These are phyloP conservation scores for Salix suchowensis DNA, from an alignment of 345 rosid species.

Conservation along the genomic window DNA sequence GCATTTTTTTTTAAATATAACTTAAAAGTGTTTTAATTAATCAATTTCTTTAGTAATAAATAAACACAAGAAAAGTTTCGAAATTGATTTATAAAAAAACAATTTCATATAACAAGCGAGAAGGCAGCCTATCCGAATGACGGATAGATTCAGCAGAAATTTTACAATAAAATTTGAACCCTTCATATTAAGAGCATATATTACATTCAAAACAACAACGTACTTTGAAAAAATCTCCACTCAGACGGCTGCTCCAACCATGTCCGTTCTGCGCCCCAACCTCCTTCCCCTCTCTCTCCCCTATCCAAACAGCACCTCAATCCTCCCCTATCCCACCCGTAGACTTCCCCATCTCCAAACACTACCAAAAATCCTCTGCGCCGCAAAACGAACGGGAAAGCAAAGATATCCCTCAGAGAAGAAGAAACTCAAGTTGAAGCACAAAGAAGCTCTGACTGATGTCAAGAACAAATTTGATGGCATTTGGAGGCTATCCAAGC, in stretches of 20 bases:
- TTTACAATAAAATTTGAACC: no score
- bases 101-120: no score
- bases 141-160: no score
- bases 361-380: constrained; percentile 32
- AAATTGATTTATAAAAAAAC: no score
- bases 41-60: no score
- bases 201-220: no score
- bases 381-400: constrained; percentile 71
- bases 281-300: constrained; percentile 17
- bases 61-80: no score
- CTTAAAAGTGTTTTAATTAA: no score
- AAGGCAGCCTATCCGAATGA: no score
- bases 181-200: no score
- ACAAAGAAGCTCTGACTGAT: constrained; percentile 40
- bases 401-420: constrained; percentile 93
- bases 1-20: no score
- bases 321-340: constrained; percentile 13
- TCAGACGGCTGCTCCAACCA: not conserved
- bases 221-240: no score
- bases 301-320: constrained; percentile 1
- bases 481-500: constrained; percentile 80
- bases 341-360: constrained; percentile 25
- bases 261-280: constrained; percentile 31
- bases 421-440: constrained; percentile 65
- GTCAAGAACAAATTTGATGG: constrained; percentile 72